Conservation (phyloP, 495 filamentous ascomycete genomes). For the Melanomma pulvis-pyrius region DNA sequence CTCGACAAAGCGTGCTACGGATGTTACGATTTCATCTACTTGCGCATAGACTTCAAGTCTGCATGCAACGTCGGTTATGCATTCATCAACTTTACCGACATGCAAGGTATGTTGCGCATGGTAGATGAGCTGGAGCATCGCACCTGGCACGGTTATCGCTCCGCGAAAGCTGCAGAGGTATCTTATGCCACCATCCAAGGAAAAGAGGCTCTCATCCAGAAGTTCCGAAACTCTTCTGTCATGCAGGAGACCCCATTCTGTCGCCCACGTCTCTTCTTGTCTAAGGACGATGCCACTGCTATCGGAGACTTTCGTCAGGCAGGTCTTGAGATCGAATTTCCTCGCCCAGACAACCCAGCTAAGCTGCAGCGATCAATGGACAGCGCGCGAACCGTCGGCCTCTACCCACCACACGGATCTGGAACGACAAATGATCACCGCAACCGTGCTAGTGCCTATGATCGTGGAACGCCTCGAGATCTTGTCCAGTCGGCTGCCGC, state of each 20-base stretch:
- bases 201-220: conserved; percentile 83
- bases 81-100: conserved; percentile 91
- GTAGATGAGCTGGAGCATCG: conserved; percentile 36
- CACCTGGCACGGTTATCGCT: conserved; percentile 60
- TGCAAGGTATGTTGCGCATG: conserved; percentile 51
- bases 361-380: conserved; percentile 36
- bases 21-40: conserved; percentile 91
- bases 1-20: conserved; percentile 77
- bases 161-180: conserved; percentile 81
- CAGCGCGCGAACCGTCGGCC: conserved; percentile 24
- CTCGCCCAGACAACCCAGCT: conserved; percentile 23
- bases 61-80: conserved; percentile 85
- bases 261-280: conserved; percentile 56
- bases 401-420: conserved; percentile 21
- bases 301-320: background rate
- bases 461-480: conserved; percentile 34
- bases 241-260: conserved; percentile 82
- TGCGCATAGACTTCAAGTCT: conserved; percentile 69
- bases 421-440: conserved; percentile 8
- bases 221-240: conserved; percentile 94
- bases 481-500: background rate
- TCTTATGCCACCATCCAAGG: conserved; percentile 96
- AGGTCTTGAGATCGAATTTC: conserved; percentile 26
- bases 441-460: conserved; percentile 8
- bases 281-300: background rate